phyloP scores from a whole-genome alignment of 2,329 filamentous ascomycete genomes.

The Penicillium sp. region DNA sequence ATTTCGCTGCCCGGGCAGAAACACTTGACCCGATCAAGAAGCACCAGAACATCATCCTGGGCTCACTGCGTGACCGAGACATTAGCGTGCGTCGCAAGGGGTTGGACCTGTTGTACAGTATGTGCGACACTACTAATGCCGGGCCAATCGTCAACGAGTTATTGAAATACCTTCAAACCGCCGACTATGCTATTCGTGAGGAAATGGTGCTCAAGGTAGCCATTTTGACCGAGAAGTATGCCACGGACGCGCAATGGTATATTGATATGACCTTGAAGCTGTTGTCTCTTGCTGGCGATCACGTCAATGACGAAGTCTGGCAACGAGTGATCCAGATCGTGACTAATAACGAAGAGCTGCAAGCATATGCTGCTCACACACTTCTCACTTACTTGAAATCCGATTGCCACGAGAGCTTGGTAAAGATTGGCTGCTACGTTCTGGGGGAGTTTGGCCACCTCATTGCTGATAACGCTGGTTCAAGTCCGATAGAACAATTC shows the following conservation, averaged over 20 bases:
- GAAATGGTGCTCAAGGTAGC: constrained; percentile 99
- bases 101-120: constrained; percentile 95
- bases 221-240: constrained; percentile 97
- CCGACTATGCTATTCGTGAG: constrained; percentile 95
- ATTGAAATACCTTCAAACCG: constrained; percentile 89
- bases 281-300: constrained; percentile 94
- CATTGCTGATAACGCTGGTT: constrained; percentile 86
- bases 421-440: constrained; percentile 96
- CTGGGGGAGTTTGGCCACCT: constrained; percentile 96
- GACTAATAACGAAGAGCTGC: constrained; percentile 97
- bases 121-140: constrained; percentile 96
- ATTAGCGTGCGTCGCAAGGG: constrained; percentile 97
- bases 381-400: constrained; percentile 88
- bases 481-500: constrained; percentile 96
- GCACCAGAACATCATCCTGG: constrained; percentile 93
- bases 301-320: constrained; percentile 99
- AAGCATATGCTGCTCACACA: constrained; percentile 93
- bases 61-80: constrained; percentile 89
- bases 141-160: constrained; percentile 91
- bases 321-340: constrained; percentile 98
- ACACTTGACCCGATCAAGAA: constrained; percentile 97
- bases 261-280: constrained; percentile 94
- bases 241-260: constrained; percentile 98
- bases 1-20: constrained; percentile 88
- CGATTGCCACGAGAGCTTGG: constrained; percentile 92